Conservation (phyloP, 441 rosid species). For the Gossypium davidsonii region DNA sequence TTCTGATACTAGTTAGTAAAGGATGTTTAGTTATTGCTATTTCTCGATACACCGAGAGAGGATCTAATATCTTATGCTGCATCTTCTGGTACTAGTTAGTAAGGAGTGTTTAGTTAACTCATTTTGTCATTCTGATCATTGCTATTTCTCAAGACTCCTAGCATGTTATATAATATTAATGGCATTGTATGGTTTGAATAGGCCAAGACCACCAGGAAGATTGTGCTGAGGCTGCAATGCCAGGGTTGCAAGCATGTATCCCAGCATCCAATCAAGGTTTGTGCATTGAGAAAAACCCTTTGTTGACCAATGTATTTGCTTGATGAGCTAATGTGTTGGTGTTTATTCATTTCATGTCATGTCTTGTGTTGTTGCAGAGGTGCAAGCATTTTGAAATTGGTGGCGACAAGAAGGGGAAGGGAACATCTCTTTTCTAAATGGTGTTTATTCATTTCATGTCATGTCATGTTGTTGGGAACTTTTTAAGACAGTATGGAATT, state of each 20-base stretch:
- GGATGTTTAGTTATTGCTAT: background rate
- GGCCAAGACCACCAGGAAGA: slow-evolving; percentile 65
- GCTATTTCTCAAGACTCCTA: background rate
- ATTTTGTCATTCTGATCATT: background rate
- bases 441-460: background rate
- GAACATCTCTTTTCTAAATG: slow-evolving; percentile 47
- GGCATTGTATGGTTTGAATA: background rate
- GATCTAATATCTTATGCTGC: background rate
- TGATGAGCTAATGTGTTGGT: background rate
- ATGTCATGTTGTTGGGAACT: background rate
- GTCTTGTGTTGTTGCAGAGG: slow-evolving; percentile 26
- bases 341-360: no score
- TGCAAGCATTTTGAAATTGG: slow-evolving; percentile 62
- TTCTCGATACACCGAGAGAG: background rate
- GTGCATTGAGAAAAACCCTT: background rate
- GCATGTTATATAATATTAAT: background rate
- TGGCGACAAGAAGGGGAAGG: slow-evolving; percentile 61
- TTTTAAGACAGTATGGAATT: background rate
- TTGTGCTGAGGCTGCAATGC: slow-evolving; percentile 57
- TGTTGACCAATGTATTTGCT: background rate
- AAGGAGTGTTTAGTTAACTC: background rate
- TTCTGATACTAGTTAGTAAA: background rate
- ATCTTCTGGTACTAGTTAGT: background rate
- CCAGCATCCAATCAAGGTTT: slow-evolving; percentile 56
- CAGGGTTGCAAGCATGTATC: slow-evolving; percentile 57